phyloP scores from a whole-genome alignment of 768 basidiomycete species.

The Boletus sp. region DNA sequence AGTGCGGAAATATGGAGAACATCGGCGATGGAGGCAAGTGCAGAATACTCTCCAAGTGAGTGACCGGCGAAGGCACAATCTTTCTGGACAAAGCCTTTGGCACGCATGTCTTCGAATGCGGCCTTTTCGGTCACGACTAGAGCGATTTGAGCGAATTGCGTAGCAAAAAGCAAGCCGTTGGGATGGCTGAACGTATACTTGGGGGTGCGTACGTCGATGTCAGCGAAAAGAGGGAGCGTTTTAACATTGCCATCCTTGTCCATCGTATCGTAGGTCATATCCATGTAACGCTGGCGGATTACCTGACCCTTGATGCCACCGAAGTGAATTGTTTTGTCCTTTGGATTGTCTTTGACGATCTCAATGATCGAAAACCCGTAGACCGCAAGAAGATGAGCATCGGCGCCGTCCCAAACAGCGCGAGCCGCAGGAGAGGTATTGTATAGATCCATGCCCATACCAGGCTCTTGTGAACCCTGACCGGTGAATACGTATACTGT shows the following conservation, averaged over 20 bases:
- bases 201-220: conserved; percentile 91
- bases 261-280: conserved; percentile 96
- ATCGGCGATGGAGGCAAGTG: conserved; percentile 95
- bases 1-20: conserved; percentile 92
- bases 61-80: conserved; percentile 96
- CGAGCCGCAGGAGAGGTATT: conserved; percentile 88
- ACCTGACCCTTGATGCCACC: conserved; percentile 99
- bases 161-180: conserved; percentile 91
- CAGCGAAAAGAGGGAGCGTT: conserved; percentile 92
- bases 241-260: conserved; percentile 95
- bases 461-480: conserved; percentile 95
- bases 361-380: conserved; percentile 99
- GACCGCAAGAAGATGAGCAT: conserved; percentile 86
- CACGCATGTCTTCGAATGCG: conserved; percentile 96
- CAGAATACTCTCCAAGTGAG: conserved; percentile 98
- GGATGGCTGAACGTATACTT: conserved; percentile 99
- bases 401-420: conserved; percentile 96
- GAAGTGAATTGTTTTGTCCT: conserved; percentile 97
- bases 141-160: conserved; percentile 98
- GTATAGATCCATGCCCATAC: conserved; percentile 99
- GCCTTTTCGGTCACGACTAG: conserved; percentile 98
- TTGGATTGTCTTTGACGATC: conserved; percentile 98
- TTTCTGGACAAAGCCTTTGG: conserved; percentile 91
- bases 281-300: conserved; percentile 99
- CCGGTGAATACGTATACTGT: conserved; percentile 98